Evolutionary conservation across 805 yeast species (phyloP), one percentile per base, ranked within the genome.

Genomic region (Cyberlindnera misumaiensis): DNA sequence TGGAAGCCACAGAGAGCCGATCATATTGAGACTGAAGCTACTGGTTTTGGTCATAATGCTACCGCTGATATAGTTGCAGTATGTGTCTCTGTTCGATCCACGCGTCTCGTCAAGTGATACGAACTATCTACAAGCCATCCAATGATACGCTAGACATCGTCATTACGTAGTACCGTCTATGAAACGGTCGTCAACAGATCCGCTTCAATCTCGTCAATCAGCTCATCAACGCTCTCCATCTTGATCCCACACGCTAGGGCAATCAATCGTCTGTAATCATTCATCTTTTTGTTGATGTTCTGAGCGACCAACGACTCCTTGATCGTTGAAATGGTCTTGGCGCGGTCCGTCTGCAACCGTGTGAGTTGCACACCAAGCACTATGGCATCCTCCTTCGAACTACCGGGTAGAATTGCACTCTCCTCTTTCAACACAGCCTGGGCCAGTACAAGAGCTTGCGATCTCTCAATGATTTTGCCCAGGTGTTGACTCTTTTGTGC

Each of bases 201-300:
- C 18, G 59, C 57, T 41, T 66, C 87, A 31, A 90, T 83, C 15
- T 90, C 96, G 47, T 84, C 90, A 36, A 90, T 67, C 42, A 87
- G 68, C 24, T 84, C 82, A 48, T 82, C 86, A 41, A 90, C 80
- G 43, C 83, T 93, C 43, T 85, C 94, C 15, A 80, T 70, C 35
- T 79, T 75, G 39, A 87, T 69, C 3, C 86, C 95, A 56, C 94
- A 83, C 34, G 86, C 75, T 34, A 78, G 64, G 17, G 90, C 75
- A 31, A 93, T 80, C 44, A 90, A 67, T 52, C 78, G 77, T 46
- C 95, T 71, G 64, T 90, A 83, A 56, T 86, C 87, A 51, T 77
- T 73, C 75, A 85, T 80, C 57, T 79, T 82, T 24, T 64, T 35
- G 58, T 68, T 73, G 29, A 71, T 58, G 26, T 65, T 70, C 15